A percentile compares a stretch with the other conserved stretches of the same genome.
Evolutionary conservation across 305 asterid species (phyloP).

Genomic region (Fraxinus velutina): DNA sequence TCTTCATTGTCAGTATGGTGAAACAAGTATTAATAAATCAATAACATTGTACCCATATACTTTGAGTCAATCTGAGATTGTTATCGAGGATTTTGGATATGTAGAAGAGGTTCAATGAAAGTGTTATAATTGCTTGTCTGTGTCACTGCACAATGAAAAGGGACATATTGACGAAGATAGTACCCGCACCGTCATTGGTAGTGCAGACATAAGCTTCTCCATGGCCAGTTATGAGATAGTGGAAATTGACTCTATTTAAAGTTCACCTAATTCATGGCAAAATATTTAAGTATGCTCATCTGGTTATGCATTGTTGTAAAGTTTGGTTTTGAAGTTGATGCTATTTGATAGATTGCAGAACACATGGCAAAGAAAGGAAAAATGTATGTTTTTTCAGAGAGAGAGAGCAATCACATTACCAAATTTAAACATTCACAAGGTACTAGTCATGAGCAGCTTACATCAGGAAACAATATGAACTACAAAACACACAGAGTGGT

Average conservation of each 20-base stretch:
- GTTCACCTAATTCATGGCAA: neutral
- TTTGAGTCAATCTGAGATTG: neutral
- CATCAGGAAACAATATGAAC: neutral
- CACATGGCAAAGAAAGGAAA: neutral
- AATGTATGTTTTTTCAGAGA: neutral
- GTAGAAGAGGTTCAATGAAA: neutral
- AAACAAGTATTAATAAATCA: neutral
- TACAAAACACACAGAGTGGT: neutral
- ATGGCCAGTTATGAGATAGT: neutral
- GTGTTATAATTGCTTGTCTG: neutral
- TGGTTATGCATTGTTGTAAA: neutral
- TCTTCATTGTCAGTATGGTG: neutral
- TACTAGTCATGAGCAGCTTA: neutral
- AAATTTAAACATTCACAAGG: neutral
- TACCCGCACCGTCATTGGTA: neutral
- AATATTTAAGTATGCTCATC: neutral
- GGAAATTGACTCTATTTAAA: neutral
- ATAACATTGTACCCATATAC: neutral
- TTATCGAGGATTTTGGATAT: neutral
- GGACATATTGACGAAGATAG: neutral
- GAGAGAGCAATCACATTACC: neutral
- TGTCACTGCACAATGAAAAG: neutral
- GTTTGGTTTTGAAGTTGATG: neutral
- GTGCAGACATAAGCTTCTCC: neutral
- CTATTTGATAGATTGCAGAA: neutral